Conservation (phyloP, 495 filamentous ascomycete genomes). For the Tuber umbilicatum region DNA sequence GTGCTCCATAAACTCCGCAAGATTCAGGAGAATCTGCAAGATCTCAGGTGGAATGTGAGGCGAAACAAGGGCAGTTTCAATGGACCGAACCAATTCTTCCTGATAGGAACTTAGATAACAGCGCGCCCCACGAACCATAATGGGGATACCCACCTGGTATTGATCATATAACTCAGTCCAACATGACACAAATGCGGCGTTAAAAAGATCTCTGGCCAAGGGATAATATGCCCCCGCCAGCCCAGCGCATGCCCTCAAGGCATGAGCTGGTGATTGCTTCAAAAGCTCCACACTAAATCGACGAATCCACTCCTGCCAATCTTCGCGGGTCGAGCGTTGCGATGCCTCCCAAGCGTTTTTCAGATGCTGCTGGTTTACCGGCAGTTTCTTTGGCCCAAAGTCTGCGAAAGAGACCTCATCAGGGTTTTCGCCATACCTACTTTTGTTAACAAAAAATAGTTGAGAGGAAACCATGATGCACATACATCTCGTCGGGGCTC, state of each 20-base stretch:
- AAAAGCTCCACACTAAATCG: conserved; percentile 92
- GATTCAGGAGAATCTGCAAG: conserved; percentile 84
- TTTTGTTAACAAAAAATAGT: conserved; percentile 7
- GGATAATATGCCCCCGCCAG: conserved; percentile 86
- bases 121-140: neutral
- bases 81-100: conserved; percentile 88
- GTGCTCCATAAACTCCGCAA: conserved; percentile 99
- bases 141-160: conserved; percentile 49
- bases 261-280: conserved; percentile 92
- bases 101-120: conserved; percentile 44
- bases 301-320: conserved; percentile 99
- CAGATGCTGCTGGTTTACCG: conserved; percentile 92
- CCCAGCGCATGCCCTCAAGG: conserved; percentile 83
- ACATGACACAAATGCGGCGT: conserved; percentile 96
- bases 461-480: neutral
- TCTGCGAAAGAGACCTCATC: conserved; percentile 76
- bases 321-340: conserved; percentile 89
- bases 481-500: conserved; percentile 65
- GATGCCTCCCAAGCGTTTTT: conserved; percentile 96
- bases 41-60: conserved; percentile 92
- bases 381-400: conserved; percentile 83
- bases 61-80: conserved; percentile 88
- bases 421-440: conserved; percentile 60
- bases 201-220: conserved; percentile 88
- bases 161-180: conserved; percentile 97